Base-by-base conservation (phyloP, 331 rosid species). In the Spiraea crenata region DNA sequence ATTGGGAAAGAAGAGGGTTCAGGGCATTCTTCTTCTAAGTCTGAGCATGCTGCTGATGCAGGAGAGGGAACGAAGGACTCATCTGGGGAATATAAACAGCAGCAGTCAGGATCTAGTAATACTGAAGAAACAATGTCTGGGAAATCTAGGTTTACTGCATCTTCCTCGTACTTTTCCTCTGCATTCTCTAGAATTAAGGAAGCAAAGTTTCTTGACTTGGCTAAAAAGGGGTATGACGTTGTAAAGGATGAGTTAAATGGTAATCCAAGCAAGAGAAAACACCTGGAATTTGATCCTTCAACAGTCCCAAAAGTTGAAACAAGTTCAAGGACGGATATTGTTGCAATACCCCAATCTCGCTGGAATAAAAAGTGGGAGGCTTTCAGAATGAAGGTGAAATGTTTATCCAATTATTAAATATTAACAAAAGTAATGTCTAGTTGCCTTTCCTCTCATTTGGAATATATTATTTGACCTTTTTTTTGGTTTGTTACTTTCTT, bases 311-410 rank as follows among this genome's bases (percentile, higher is more conserved):
- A 71, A 63, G 91, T 75, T 72, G 95, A 87, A 84, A 85, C 74
- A 60, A 91, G 96, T 80, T 64, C 88, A 58, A 86, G 86, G 79
- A 86, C 92, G 49, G 96, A 88, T n/a, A 77, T 95, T 70, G 84
- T 83, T 78, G 69, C 88, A 64, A 61, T 80, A 76, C 96, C 95
- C 55, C 93, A 88, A 69, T 81, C 97, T 59, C 82, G 80, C 48
- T 95, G 90, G 97, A 66, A 77, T 82, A 86, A 86, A 82, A 89
- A 85, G 82, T 84, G 93, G 93, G 96, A 88, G 74, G 85, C 86
- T 31, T 76, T 89, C 74, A 95, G 74, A 80, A 85, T 74, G 64
- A 91, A 89, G 97, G 99, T 91, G 75, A 67, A 72, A 49, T 39
- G 1, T 49, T 34, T 73, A 17, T 47, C 42, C 9, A 17, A 65